These are phyloP conservation scores for Colletotrichum tropicicola DNA, from an alignment of 2,329 filamentous ascomycete species.

Conservation along the genomic window DNA sequence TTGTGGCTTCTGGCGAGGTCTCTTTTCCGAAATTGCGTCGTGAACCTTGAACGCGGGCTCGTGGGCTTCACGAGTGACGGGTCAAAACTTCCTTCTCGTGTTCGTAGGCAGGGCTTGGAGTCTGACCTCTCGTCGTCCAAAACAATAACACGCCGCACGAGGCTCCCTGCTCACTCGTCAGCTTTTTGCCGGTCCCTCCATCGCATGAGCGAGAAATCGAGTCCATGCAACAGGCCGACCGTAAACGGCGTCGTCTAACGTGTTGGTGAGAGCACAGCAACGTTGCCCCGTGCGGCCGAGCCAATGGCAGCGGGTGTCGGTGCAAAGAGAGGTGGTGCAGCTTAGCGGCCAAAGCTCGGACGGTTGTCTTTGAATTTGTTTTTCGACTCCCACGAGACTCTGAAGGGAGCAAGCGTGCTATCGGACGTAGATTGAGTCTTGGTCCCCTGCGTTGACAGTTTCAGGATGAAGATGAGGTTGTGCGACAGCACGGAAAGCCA, in stretches of 20 bases:
- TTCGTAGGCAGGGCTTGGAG: not conserved
- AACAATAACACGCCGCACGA: too few relatives aligned
- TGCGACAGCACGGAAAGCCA: not conserved
- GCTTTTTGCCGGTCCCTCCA: not conserved
- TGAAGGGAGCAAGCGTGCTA: constrained; percentile 19
- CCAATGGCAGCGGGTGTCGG: not conserved
- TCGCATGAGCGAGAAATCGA: too few relatives aligned
- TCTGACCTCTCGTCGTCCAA: not conserved
- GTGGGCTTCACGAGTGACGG: not conserved
- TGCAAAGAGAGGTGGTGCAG: not conserved
- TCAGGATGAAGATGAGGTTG: constrained; percentile 3
- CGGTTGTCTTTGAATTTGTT: not conserved
- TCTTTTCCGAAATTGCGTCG: not conserved
- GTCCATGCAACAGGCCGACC: constrained; percentile 11
- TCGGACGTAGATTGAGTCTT: constrained; percentile 1
- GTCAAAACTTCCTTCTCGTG: not conserved
- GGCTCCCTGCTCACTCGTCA: not conserved
- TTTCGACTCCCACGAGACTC: constrained; percentile 3
- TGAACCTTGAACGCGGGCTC: not conserved
- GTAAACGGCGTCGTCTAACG: constrained; percentile 8
- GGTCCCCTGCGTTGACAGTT: constrained; percentile 20
- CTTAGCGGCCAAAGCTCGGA: not conserved
- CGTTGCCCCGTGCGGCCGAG: not conserved
- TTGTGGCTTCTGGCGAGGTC: not conserved
- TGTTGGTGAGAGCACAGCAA: not conserved